Conservation (phyloP, 164 flowering plant species). For the Cinnamomum chago region DNA sequence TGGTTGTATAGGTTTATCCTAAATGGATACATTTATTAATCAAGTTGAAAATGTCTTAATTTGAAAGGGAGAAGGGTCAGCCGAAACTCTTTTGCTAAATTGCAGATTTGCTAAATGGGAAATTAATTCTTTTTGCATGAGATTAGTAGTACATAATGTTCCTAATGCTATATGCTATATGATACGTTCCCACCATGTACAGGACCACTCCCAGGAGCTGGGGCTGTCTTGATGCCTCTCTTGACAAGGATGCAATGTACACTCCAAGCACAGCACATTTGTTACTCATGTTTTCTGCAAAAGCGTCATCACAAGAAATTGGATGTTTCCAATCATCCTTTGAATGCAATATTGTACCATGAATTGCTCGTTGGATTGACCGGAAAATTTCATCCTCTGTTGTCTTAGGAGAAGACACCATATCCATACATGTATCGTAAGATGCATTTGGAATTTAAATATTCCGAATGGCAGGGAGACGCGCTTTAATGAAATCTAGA, state of each 20-base stretch:
- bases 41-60: too few relatives aligned
- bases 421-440: constrained; percentile 19
- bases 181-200: constrained; percentile 15
- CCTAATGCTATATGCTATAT: too few relatives aligned
- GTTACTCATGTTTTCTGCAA: constrained; percentile 11
- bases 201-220: constrained; percentile 27
- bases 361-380: constrained; percentile 35
- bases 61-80: too few relatives aligned
- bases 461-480: constrained; percentile 36
- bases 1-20: too few relatives aligned
- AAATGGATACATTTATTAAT: too few relatives aligned
- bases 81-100: too few relatives aligned
- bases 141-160: too few relatives aligned
- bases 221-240: constrained; percentile 34
- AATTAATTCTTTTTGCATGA: too few relatives aligned
- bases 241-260: constrained; percentile 46
- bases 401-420: constrained; percentile 32
- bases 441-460: constrained; percentile 31
- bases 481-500: constrained; percentile 42
- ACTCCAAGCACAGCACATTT: constrained; percentile 48
- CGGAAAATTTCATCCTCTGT: constrained; percentile 55
- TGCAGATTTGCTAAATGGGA: too few relatives aligned
- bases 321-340: constrained; percentile 14
- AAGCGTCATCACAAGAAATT: constrained; percentile 17
- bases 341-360: constrained; percentile 9